Base-by-base conservation (phyloP, 768 basidiomycete species). In the Kwoniella heveanensis region DNA sequence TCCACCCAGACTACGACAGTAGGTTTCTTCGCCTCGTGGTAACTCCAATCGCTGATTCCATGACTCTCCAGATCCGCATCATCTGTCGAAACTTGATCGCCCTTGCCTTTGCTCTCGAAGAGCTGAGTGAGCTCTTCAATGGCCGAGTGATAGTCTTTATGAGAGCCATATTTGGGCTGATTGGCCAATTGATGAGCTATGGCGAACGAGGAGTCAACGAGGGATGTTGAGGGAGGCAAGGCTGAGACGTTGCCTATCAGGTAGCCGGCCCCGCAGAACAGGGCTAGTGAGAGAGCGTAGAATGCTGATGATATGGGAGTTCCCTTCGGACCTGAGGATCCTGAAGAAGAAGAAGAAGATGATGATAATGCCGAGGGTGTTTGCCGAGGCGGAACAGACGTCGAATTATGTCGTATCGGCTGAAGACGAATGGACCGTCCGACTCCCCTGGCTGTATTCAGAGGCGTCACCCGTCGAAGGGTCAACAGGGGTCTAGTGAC, bases 1-100 rank as follows among this genome's bases (percentile, higher is more conserved):
- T 77, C 70, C 19, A 72, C 78, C 71, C 76, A 79, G 13, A 79
- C 78, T 19, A 79, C 76, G 22, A 77, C 76, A 17, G 73, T 77
- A 26, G 76, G 74, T 39, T 65, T 67, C 29, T 76, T 67, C 2
- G 66, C 73, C 15, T 66, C 64, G 58, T 79, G 78, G 65, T 79
- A 77, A 22, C 70, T 74, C 71, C 78, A 77, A 60, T 71, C 78
- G 26, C 67, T 69, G 21, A 76, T 65, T 4, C 76, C 77, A 57
- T 79, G 77, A 25, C 48, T 57, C 55, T 69, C 56, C 44, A 75
- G 39, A 60, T 79, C 77, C 17, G 57, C 70, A 26, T 72, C 68
- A 49, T 79, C 75, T 15, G 68, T 74, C 9, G 49, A 54, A 6
- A 79, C 66, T 25, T 64, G 66, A 47, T 72, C 74, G 19, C 6